These are phyloP conservation scores for Tuber magnatum DNA, from an alignment of 495 filamentous ascomycete species.

Conservation along the genomic window DNA sequence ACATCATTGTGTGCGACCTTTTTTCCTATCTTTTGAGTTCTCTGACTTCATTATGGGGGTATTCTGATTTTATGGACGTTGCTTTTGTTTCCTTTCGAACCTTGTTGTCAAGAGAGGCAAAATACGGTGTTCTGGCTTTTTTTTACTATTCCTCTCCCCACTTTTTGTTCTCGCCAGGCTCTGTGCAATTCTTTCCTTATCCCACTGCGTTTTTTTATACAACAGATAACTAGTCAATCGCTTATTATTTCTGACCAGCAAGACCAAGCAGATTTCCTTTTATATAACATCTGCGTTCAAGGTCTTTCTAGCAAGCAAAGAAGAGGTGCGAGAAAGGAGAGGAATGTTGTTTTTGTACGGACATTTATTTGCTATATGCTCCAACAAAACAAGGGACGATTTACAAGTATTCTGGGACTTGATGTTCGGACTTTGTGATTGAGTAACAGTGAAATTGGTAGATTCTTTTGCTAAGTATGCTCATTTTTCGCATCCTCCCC, in stretches of 20 bases:
- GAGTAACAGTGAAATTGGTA: not conserved
- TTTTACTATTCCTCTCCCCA: not conserved
- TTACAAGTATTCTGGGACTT: not conserved
- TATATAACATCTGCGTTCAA: slow-evolving; percentile 4
- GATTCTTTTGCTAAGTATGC: slow-evolving; percentile 1
- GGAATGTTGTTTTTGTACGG: not conserved
- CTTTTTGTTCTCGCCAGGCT: not conserved
- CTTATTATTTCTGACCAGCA: slow-evolving; percentile 1
- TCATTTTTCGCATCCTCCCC: not conserved
- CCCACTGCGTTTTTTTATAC: not conserved
- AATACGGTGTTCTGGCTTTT: not conserved
- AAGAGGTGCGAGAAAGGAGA: not conserved
- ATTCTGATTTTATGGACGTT: slow-evolving; percentile 1
- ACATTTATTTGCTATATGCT: not conserved
- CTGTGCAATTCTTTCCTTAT: slow-evolving; percentile 1
- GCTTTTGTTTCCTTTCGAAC: not conserved
- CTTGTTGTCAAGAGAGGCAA: not conserved
- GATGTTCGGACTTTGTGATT: not conserved
- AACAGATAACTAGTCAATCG: slow-evolving; percentile 1
- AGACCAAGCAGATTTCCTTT: not conserved
- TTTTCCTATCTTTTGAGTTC: not conserved
- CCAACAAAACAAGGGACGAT: not conserved
- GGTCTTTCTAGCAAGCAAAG: not conserved
- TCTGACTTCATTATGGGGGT: not conserved
- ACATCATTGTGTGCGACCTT: slow-evolving; percentile 1